These are phyloP conservation scores for Dentipellis sp. DNA, from an alignment of 768 basidiomycete genomes.

Conservation along the genomic window DNA sequence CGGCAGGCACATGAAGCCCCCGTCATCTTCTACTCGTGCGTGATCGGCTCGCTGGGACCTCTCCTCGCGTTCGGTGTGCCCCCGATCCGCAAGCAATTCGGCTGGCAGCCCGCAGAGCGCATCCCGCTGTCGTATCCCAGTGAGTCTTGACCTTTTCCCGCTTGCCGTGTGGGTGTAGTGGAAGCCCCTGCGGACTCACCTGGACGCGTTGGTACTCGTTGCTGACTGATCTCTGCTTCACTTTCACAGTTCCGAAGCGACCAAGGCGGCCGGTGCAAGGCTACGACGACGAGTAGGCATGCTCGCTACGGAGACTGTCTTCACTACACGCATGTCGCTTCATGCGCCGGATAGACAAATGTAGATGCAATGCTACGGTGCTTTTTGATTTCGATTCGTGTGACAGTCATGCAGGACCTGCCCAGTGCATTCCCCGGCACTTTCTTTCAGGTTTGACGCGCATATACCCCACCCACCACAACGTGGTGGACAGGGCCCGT, in stretches of 20 bases:
- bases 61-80: constrained; percentile 65
- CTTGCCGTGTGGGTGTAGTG: background rate
- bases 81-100: constrained; percentile 69
- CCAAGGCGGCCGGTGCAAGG: constrained; percentile 59
- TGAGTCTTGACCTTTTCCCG: constrained; percentile 26
- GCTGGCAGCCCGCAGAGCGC: constrained; percentile 59
- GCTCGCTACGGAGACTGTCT: too few species aligned
- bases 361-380: too few species aligned
- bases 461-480: too few species aligned
- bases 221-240: background rate
- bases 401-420: too few species aligned
- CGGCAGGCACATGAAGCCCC: constrained; percentile 85
- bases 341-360: too few species aligned
- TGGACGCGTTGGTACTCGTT: background rate
- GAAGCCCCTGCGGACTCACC: too few species aligned
- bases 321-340: too few species aligned
- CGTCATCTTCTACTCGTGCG: constrained; percentile 81
- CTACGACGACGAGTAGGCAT: constrained; percentile 53
- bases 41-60: constrained; percentile 70
- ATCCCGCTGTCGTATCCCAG: constrained; percentile 74
- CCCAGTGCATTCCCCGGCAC: too few species aligned
- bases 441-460: too few species aligned
- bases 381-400: too few species aligned
- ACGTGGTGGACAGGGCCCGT: too few species aligned
- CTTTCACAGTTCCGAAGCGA: constrained; percentile 54